Conservation (phyloP, 345 rosid species). For the Pistacia atlantica region DNA sequence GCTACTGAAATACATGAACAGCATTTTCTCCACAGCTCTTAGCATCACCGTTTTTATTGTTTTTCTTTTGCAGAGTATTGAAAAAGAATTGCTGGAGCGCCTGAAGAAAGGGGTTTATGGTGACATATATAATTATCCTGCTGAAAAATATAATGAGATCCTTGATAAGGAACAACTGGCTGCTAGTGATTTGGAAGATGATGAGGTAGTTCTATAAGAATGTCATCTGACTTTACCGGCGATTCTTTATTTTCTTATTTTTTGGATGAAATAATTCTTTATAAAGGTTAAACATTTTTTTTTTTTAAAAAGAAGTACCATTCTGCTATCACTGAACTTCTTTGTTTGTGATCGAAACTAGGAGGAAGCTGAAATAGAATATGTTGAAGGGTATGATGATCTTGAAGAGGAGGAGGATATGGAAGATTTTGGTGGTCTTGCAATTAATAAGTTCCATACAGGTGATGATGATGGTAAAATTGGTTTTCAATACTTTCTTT, state of each 20-base stretch:
- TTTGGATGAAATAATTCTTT: not conserved
- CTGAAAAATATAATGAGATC: conserved; percentile 37
- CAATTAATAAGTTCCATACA: conserved; percentile 29
- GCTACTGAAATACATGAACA: not conserved
- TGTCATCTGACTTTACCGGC: not conserved
- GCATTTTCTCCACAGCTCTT: conserved; percentile 5
- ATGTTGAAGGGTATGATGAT: conserved; percentile 76
- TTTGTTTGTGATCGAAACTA: conserved; percentile 20
- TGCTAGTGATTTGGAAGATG: conserved; percentile 43
- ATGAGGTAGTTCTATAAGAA: conserved; percentile 42
- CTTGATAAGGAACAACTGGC: conserved; percentile 50
- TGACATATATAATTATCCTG: conserved; percentile 73
- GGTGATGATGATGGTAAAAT: conserved; percentile 43
- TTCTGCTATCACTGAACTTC: not conserved
- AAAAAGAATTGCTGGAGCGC: conserved; percentile 81
- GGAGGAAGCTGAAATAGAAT: conserved; percentile 75
- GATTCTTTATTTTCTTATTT: not conserved
- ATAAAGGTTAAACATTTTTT: not conserved
- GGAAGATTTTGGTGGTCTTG: conserved; percentile 68
- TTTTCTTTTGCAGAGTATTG: conserved; percentile 62
- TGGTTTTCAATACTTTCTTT: not conserved
- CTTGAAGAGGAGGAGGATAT: conserved; percentile 90
- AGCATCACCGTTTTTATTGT: not conserved
- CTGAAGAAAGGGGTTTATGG: conserved; percentile 67
- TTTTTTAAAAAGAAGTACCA: not conserved